Evolutionary conservation across 2,329 filamentous ascomycete species (phyloP), one percentile per base, ranked within the genome.

Genomic region (Fusarium subtropicale): DNA sequence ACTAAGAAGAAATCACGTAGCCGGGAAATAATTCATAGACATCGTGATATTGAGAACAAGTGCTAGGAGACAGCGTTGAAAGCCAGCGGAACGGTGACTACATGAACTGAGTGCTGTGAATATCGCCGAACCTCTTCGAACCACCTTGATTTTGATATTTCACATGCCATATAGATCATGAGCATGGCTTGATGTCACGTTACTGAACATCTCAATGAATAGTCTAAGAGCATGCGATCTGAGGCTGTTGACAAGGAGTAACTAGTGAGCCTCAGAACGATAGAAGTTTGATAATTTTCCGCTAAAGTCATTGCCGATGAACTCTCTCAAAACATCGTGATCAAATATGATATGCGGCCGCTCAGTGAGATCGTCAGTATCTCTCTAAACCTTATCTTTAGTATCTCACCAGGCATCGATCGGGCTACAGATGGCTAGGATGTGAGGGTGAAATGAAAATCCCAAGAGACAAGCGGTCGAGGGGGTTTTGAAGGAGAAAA

Each of bases 1-100:
- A 13, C 24, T 16, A 18, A 8, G 13, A 2, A 2, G 7, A 5
- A 30, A 5, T 3, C 11, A n/a, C 2, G 13, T 7, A 20, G 11
- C 7, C 10, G 28, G 4, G 7, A 3, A 30, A 7, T 13, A 15
- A 30, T 8, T 11, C 12, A 46, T 12, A 31, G 12, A 31, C 5
- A 20, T 12, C 12, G 4, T 10, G 7, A 15, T 31, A 20, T 20
- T 4, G 20, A 22, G 26, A 31, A 31, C 5, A 2, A 46, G 20
- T 15, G 7, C 5, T 3, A 31, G 8, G 26, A 13, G 28, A 31
- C 12, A 31, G n/a, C 22, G 44, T 31, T n/a, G n/a, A 5, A 28
- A 20, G 12, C 15, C 20, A 31, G 22, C 12, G 4, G 26, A 26
- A n/a, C 26, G 5, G 7, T 18, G 44, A 16, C 20, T 31, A 28